Evolutionary conservation across 441 rosid species (phyloP), one percentile per base, ranked within the genome.

Genomic region (Geranium incanum): DNA sequence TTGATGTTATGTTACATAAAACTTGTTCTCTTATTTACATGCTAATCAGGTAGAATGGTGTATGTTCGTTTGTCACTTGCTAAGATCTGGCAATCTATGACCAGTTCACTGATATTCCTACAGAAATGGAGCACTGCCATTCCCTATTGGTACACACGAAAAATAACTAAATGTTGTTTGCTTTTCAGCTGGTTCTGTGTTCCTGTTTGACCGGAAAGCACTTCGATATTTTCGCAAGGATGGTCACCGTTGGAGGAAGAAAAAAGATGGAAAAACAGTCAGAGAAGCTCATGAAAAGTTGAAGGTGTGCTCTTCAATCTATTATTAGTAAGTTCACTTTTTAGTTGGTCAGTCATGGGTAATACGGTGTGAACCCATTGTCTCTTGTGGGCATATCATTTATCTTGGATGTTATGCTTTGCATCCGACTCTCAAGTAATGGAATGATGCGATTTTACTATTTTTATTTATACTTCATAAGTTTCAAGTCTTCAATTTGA

Each of bases 251-350:
- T 89, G 94, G 94, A 89, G 86, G 83, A 89, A 89, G 86, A 89
- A 89, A 73, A 89, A 80, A 70, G 94, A 89, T 76, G 91, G 94
- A 13, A 89, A 85, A 81, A 89, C 94, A 18, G 86, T 87, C 72
- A 83, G 76, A 82, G 94, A 89, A 84, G 94, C 94, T 72, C 94
- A 89, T 75, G 94, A 89, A 81, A 89, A 89, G 88, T 80, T 89
- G 86, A 89, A 87, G 94, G 94, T 88, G 85, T 81, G 85, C 85
- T 69, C 77, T 85, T 79, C 79, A 76, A 71, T 79, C 76, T 77
- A 7, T 72, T 83, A 83, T 76, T 84, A 65, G 87, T 84, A 83
- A 83, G 83, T 80, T 84, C 78, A 64, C 71, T 59, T 39, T 64
- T 64, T 64, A 50, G 57, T 50, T 50, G 16, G 57, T 50, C n/a